Evolutionary conservation across 225 moss, liverwort and hornwort species (phyloP), one percentile per base, ranked within the genome.

Genomic region (Pleurozium schreberi): DNA sequence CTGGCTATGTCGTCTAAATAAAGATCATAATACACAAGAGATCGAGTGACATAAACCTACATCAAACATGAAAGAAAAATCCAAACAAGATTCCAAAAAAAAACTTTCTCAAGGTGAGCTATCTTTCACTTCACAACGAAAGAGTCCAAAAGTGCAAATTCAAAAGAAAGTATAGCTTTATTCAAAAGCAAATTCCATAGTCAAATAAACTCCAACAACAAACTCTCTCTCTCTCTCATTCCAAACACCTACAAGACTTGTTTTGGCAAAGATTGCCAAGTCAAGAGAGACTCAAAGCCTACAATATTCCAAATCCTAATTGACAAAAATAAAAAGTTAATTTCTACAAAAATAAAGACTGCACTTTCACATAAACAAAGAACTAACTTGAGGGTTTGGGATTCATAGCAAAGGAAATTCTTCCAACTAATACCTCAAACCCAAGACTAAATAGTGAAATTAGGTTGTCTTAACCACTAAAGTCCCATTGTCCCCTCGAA

Each of bases 31-130:
- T 50, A 12, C 1, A 14, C 5, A 14, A 20, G 0, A 34, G 0
- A 34, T 34, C 0, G 0, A 22, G 14, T 14, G 5, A 22, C 1
- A 14, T 36, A 53, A 36, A 34, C 1, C 1, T 14, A 8, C 1
- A 33, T 33, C 31, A 49, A 49, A 75, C 7, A 49, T 20, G 12
- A 33, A 49, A 74, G 4, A 1, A 18, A 49, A 75, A 47, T 75
- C 3, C 27, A 71, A 43, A 71, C 0, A 4, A 22, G 25, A 31
- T 14, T n/a, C n/a, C 49, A 11, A 34, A 27, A 15, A 9, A 69
- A 10, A 1, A 69, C n/a, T n/a, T 2, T 5, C 4, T 31, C 1
- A 18, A 49, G 2, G 31, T 10, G 12, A 49, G 12, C 7, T 33
- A 19, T 49, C 6, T 45, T 9, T 73, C 4, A 73, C 11, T 45